Base-by-base conservation (phyloP, 2,329 filamentous ascomycete genomes). In the Calycina marina region DNA sequence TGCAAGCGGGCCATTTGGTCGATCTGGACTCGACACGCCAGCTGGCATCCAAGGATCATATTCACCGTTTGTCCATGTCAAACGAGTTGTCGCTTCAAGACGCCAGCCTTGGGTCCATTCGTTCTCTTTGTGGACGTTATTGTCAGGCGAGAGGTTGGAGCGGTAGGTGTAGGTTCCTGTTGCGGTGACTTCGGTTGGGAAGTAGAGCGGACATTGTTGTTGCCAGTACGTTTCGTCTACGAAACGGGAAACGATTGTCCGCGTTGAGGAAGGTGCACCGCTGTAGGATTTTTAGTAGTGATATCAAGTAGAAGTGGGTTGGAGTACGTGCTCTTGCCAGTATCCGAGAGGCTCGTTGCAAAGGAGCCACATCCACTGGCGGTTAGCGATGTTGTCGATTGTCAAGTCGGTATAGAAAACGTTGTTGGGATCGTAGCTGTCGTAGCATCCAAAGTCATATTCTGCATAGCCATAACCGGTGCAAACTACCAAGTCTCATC, bases 1-100 rank as follows among this genome's bases (percentile, higher is more conserved):
- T 6, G 8, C 14, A 3, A 33, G 12, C 24, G 31, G 31, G 6
- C 31, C 31, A 5, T 25, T 25, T n/a, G 31, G 31, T 12, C 31
- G 12, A 25, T 27, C 26, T 12, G 17, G 3, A 15, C 22, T 27
- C 4, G 31, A 33, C 6, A 33, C 16, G 6, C 22, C n/a, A 6
- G 31, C 22, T n/a, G n/a, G 14, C 6, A 18, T 11, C 31, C 31
- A 33, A 12, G 31, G 31, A 33, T 33, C 31, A 16, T 14, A 33
- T 27, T 33, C 31, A 11, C 30, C 31, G 15, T 18, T 33, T 9
- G 31, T 17, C 12, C 12, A 33, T 2, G 28, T 33, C 6, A 33
- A 10, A 15, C 31, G 12, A 5, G 31, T 33, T 10, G 31, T 33
- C 13, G 12, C 15, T n/a, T 33, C 31, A 9, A 33, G 6, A 4